Base-by-base conservation (phyloP, 2,329 filamentous ascomycete species). In the Hypoxylon rubiginosum region DNA sequence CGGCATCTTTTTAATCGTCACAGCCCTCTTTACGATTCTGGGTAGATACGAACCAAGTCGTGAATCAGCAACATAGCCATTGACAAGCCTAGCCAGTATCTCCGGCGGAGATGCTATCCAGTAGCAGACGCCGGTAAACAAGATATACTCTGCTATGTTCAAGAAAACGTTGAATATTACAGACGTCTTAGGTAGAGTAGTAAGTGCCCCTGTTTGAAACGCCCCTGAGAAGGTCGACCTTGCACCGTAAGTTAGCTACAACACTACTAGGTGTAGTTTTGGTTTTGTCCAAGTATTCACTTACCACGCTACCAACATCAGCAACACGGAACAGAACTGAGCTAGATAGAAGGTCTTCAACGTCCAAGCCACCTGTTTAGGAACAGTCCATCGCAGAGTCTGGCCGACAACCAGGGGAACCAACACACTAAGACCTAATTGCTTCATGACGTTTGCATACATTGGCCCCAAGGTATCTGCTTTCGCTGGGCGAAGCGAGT, bases 191-290 rank as follows among this genome's bases (percentile, higher is more conserved):
- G 87, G 87, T 24, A 91, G 82, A 19, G 81, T 76, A 45, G 85
- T 82, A 32, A 92, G 84, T 0, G 90, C 90, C 0, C 84, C 84
- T 0, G 88, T 91, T 28, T 86, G 82, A 73, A 92, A 92, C 3
- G 85, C 85, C 26, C 84, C 83, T n/a, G 89, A 90, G 72, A 89
- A 91, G 0, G 89, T 90, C 9, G 88, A 87, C 90, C 90, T 91
- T 39, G 13, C 11, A 7, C 84, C 78, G 28, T 49, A 51, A 48
- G 50, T 66, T 32, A 62, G 56, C 46, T 48, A 56, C 5, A 51
- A 21, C 28, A 17, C 21, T 43, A 17, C n/a, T n/a, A n/a, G n/a
- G n/a, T n/a, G n/a, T n/a, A n/a, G n/a, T n/a, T n/a, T n/a, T 9
- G 11, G 19, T 46, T 11, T 55, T 43, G 13, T 43, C n/a, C 17